phyloP scores from a whole-genome alignment of 257 asterid genomes.

The Sherardia arvensis region DNA sequence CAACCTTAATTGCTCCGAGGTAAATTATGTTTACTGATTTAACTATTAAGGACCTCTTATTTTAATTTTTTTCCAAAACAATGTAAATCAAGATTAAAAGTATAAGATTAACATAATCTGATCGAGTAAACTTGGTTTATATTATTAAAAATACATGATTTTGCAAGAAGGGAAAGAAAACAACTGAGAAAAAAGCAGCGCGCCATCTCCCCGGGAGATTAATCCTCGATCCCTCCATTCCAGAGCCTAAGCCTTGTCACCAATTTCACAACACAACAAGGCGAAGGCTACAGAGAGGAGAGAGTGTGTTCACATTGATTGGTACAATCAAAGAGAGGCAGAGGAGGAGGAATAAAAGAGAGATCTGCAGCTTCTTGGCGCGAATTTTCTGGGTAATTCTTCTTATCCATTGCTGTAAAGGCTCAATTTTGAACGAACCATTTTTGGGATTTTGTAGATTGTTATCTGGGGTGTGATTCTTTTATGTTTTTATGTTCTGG shows the following conservation, averaged over 20 bases:
- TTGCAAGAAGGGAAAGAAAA: neutral
- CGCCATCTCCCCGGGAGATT: slow-evolving; percentile 3
- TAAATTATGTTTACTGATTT: neutral
- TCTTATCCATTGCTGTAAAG: slow-evolving; percentile 21
- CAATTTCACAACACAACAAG: neutral
- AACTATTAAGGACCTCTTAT: too few species aligned
- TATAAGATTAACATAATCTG: too few species aligned
- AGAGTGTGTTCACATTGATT: slow-evolving; percentile 13
- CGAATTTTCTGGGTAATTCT: slow-evolving; percentile 11
- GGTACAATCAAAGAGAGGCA: neutral
- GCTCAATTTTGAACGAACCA: slow-evolving; percentile 9
- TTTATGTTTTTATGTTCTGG: neutral
- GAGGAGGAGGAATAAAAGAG: slow-evolving; percentile 6
- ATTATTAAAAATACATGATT: neutral
- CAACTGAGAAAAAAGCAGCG: neutral
- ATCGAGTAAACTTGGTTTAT: slow-evolving; percentile 7
- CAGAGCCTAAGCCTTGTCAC: slow-evolving; percentile 23
- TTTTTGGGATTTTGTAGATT: neutral
- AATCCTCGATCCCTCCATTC: slow-evolving; percentile 36
- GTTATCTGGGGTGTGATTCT: neutral
- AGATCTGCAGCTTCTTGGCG: slow-evolving; percentile 30
- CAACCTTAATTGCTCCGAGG: neutral
- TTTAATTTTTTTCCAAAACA: too few species aligned
- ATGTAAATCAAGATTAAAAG: neutral
- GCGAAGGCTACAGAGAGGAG: slow-evolving; percentile 11